phyloP scores from a whole-genome alignment of 2,329 filamentous ascomycete species.

The Cordyceps pruinosa region DNA sequence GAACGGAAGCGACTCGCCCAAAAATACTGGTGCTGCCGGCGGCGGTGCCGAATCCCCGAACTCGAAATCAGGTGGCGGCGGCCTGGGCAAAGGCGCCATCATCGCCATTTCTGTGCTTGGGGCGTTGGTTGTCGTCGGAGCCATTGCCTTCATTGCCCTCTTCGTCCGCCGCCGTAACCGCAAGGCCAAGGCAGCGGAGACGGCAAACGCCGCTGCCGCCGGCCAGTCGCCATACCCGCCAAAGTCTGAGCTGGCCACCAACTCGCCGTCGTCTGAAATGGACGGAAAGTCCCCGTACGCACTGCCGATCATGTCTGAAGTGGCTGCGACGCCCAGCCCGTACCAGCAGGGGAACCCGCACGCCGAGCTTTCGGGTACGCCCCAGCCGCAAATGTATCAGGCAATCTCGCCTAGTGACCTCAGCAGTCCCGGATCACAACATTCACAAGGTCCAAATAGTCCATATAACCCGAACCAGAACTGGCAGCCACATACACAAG shows the following conservation, averaged over 20 bases:
- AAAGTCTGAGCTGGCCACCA: background rate
- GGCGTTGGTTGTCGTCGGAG: background rate
- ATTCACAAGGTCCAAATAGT: background rate
- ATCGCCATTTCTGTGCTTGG: constrained; percentile 9
- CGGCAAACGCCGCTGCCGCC: background rate
- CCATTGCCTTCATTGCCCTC: background rate
- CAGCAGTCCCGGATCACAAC: background rate
- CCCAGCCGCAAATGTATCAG: background rate
- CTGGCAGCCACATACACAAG: background rate
- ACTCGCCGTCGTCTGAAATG: constrained; percentile 6
- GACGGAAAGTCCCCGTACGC: background rate
- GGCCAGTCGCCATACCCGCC: background rate
- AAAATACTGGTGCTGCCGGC: background rate
- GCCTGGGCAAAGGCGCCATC: background rate
- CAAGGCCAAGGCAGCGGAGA: background rate
- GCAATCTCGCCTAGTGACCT: constrained; percentile 3
- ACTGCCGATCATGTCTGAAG: background rate
- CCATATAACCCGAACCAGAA: background rate
- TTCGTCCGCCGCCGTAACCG: constrained; percentile 5
- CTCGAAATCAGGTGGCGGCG: background rate
- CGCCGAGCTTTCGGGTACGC: background rate
- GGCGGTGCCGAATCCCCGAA: background rate
- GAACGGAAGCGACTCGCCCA: background rate
- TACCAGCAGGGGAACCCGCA: background rate
- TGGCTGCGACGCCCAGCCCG: background rate